These are phyloP conservation scores for Globisporangium perplexum DNA, from an alignment of 352 stramenopile species.

Conservation along the genomic window DNA sequence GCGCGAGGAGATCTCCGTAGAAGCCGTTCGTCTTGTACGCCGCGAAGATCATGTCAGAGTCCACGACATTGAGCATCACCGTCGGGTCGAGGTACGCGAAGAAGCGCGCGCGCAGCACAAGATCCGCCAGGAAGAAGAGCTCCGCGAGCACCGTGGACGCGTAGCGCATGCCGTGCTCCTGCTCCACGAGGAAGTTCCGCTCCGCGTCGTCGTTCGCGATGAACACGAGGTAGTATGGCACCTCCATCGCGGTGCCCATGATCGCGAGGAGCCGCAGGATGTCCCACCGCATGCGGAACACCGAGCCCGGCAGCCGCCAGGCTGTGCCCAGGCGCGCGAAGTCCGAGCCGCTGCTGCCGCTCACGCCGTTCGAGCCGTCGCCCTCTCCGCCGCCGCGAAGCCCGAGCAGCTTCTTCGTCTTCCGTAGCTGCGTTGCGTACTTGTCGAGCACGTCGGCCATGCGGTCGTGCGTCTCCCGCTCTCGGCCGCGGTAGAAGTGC, in stretches of 20 bases:
- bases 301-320: conserved; percentile 45
- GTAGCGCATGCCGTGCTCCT: conserved; percentile 28
- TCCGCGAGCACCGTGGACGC: conserved; percentile 31
- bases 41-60: conserved; percentile 50
- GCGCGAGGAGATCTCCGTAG: conserved; percentile 42
- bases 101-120: conserved; percentile 40
- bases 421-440: conserved; percentile 55
- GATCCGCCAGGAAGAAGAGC: conserved; percentile 43
- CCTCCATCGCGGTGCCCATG: conserved; percentile 57
- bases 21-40: conserved; percentile 55
- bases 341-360: conserved; percentile 5
- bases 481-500: conserved; percentile 42
- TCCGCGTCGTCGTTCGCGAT: conserved; percentile 45
- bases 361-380: background rate
- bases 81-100: conserved; percentile 57
- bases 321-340: conserved; percentile 6
- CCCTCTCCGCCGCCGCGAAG: conserved; percentile 25
- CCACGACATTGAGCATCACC: conserved; percentile 46
- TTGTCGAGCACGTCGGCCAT: conserved; percentile 49
- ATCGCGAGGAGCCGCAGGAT: conserved; percentile 28
- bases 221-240: conserved; percentile 68
- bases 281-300: conserved; percentile 54
- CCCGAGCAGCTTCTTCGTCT: conserved; percentile 72
- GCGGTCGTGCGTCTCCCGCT: conserved; percentile 18
- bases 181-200: conserved; percentile 30